These are phyloP conservation scores for Cynanchum wilfordii DNA, from an alignment of 257 asterid species.

Conservation along the genomic window DNA sequence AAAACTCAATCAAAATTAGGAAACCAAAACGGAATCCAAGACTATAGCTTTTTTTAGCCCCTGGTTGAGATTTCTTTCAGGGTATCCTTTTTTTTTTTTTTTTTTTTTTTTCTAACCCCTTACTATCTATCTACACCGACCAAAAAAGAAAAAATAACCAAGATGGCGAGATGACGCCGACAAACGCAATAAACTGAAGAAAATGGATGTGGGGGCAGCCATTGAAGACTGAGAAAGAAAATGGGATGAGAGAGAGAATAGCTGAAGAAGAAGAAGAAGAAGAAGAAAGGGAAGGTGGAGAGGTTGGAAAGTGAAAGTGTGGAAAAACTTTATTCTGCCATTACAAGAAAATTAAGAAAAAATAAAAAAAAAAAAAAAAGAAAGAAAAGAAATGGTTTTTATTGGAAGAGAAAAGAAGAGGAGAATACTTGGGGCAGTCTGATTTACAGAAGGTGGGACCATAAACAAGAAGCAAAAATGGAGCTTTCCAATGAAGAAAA, in stretches of 20 bases:
- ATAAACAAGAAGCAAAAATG: conserved; percentile 3
- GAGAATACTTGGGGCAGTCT: not conserved
- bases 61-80: conserved; percentile 2
- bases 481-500: conserved; percentile 17
- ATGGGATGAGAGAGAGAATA: conserved; percentile 10
- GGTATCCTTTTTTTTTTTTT: conserved; percentile 10
- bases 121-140: conserved; percentile 18
- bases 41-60: not conserved
- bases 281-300: conserved; percentile 19
- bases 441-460: conserved; percentile 14
- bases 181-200: conserved; percentile 45
- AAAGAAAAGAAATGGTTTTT: not conserved
- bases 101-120: too few species aligned
- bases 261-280: conserved; percentile 2
- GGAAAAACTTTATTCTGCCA: conserved; percentile 8
- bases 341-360: not conserved
- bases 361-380: not conserved
- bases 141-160: conserved; percentile 30
- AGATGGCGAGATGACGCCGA: conserved; percentile 35
- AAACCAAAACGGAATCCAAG: not conserved
- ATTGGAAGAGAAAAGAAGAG: not conserved
- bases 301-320: conserved; percentile 41
- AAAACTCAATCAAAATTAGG: conserved; percentile 8
- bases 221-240: conserved; percentile 34
- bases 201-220: conserved; percentile 68